Evolutionary conservation across 1,284 basidiomycete genomes (phyloP), one percentile per base, ranked within the genome.

Genomic region (Sporisorium reilianum): DNA sequence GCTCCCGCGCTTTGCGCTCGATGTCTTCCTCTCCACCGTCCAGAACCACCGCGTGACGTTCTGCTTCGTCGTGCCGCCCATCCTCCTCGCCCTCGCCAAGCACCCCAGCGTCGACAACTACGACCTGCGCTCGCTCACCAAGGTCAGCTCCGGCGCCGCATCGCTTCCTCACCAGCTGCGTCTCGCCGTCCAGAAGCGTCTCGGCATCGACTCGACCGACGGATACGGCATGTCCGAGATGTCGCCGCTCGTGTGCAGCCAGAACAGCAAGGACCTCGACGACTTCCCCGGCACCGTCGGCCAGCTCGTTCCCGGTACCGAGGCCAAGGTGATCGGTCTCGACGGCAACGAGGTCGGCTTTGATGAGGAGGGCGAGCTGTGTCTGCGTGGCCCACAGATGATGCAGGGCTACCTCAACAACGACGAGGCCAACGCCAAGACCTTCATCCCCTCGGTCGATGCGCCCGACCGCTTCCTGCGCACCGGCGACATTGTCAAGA

Each of bases 191-290:
- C 48, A 67, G 42, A 65, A 79, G 59, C 70, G 75, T 32, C 69
- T 78, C 22, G 66, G 70, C n/a, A 79, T 83, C 52, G 41, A 42
- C 1, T 72, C 75, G 16, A 84, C 82, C 10, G 80, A 84, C 52
- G 82, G 80, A 2, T 84, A 83, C 59, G 82, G 82, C 32, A 83
- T 84, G 82, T 80, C 77, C 1, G 82, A 84, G 54, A 84, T 83
- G 80, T 81, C 80, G 5, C 82, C 82, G 1, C 76, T 84, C 30
- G 75, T 84, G 23, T 71, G 75, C 44, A 64, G 80, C 28, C 81
- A 84, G 64, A 83, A 79, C 32, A 53, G 60, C 44, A 52, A 40
- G 22, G 81, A 82, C 34, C 54, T 83, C 6, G 65, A 75, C 5
- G 60, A 52, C 25, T 76, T 59, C 26, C 71, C 75, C 0, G 71